Evolutionary conservation across 345 rosid genomes (phyloP).

Genomic region (Salix exigua): DNA sequence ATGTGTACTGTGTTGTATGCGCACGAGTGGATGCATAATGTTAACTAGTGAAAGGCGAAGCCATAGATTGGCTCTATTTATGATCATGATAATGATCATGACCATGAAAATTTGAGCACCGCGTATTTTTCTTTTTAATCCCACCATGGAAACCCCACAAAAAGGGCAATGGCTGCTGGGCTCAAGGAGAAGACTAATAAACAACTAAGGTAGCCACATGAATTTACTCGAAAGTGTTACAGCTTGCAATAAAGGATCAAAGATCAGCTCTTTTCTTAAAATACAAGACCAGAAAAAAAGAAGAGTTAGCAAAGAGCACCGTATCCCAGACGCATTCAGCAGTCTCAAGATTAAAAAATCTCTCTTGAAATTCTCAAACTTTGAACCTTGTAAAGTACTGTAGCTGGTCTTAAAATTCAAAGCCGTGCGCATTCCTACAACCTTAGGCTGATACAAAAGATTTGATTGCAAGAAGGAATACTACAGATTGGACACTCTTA

Average conservation of each 20-base stretch:
- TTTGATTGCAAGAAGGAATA: too few species aligned
- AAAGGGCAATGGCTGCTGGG: constrained; percentile 8
- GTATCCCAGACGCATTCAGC: not conserved
- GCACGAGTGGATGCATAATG: not conserved
- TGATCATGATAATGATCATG: not conserved
- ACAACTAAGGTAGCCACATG: not conserved
- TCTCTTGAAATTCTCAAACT: not conserved
- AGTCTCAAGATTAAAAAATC: not conserved
- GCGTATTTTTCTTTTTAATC: not conserved
- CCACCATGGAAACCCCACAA: not conserved
- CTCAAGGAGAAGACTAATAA: constrained; percentile 5
- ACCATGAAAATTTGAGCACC: not conserved
- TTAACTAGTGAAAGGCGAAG: not conserved
- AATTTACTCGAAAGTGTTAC: not conserved
- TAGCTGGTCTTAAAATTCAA: too few species aligned
- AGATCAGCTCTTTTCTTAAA: not conserved
- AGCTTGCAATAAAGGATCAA: not conserved
- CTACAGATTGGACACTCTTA: too few species aligned
- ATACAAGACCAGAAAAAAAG: not conserved
- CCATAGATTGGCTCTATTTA: not conserved
- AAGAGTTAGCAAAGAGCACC: not conserved
- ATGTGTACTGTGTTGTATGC: too few species aligned
- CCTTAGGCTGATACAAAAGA: too few species aligned
- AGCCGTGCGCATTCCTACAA: too few species aligned
- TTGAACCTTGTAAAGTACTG: not conserved